Evolutionary conservation across 495 filamentous ascomycete species (phyloP), one percentile per base, ranked within the genome.

Genomic region (Penicillium robsamsonii): DNA sequence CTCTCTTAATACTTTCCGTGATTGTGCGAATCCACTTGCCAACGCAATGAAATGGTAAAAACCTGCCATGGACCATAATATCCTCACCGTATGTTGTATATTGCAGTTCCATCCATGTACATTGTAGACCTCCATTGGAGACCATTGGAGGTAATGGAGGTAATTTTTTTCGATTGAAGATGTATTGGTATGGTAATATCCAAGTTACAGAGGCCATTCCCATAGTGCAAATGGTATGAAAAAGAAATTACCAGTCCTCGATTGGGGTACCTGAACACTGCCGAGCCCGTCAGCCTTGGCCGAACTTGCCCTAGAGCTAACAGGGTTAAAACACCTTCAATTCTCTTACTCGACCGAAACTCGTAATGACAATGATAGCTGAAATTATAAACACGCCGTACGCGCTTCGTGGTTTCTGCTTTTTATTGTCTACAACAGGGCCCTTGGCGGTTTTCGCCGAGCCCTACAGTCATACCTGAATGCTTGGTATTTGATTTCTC

Each of bases 341-440:
- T 27, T 41, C 33, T 38, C 47, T 50, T 50, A 50, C 47, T 50
- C 24, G 18, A 50, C 47, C 12, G 33, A 24, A 50, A 38, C 22
- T 50, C 33, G 47, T 50, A 50, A 50, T 27, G 4, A 35, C 0
- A 43, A 46, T 45, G 33, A 58, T 49, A 54, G 44, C 44, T 25
- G 5, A 38, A 53, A 61, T 44, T 50, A 51, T 64, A 66, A 58
- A 66, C 64, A 61, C 64, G 61, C 64, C 59, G 53, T 59, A 55
- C 65, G 62, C 65, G 65, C 62, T 58, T 56, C 40, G 5, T 5
- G 33, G 15, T 46, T 43, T 33, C 31, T 55, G 15, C 45, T 17
- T 31, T 46, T 15, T 29, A 20, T 10, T 20, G 2, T 29, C 12
- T 27, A 45, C 17, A n/a, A n/a, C 33, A 17, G 15, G 15, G 35